Evolutionary conservation across 208 protist genomes (phyloP), one percentile per base, ranked within the genome.

Genomic region (Leishmania braziliensis): DNA sequence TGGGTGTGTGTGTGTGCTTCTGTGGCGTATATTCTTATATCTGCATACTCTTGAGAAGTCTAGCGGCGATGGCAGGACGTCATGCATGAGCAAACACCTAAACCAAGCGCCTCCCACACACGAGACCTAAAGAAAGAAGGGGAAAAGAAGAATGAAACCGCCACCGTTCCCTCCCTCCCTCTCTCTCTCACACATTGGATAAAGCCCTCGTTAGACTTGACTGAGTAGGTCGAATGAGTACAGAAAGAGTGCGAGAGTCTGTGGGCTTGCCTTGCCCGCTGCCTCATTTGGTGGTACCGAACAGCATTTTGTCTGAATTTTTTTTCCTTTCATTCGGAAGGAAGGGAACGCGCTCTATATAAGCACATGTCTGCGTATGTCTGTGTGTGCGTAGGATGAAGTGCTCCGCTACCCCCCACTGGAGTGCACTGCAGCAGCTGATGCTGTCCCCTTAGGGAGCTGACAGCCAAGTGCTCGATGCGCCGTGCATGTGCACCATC

Each of bases 311-410:
- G 20, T 29, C 8, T 33, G 26, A 29, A 0, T 12, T 65, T 65
- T 10, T 14, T 73, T 78, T 29, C 16, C 48, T 5, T 76, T 74
- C 9, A 51, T 53, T 50, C 53, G n/a, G 5, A 54, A 56, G 53
- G 53, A 20, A 56, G 53, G 53, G 53, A 56, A 12, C 0, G 10
- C 10, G 53, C 53, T 12, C 1, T 20, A 20, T 56, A 56, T 74
- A 26, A 54, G 33, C 46, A 51, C 79, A 43, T 80, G 75, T 82
- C 20, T 81, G 62, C 68, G 75, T 71, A 29, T 82, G 70, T 53
- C n/a, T 82, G 53, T 58, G 43, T 65, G 62, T 71, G 48, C 46
- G 39, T 54, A 26, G 39, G 58, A 50, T 33, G 16, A 46, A 4
- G 16, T 66, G 54, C 23, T 33, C 62, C 62, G 29, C 29, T 36